phyloP scores from a whole-genome alignment of 805 yeast genomes.

The Candida dajiaensis region DNA sequence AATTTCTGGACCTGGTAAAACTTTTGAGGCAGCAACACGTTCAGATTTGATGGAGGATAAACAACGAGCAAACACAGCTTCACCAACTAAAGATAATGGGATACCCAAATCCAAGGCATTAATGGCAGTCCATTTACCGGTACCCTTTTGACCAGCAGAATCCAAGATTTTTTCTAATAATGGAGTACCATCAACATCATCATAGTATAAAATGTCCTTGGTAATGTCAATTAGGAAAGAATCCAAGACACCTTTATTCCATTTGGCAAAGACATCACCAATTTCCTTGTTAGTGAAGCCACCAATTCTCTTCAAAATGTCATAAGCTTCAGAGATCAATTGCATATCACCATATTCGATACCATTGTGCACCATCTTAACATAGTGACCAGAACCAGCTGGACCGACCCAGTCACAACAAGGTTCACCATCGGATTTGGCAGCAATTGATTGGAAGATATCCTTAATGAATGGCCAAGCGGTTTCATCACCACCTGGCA shows the following conservation, averaged over 20 bases:
- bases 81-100: slow-evolving; percentile 98
- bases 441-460: slow-evolving; percentile 93
- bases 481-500: slow-evolving; percentile 98
- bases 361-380: slow-evolving; percentile 99
- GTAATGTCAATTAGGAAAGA: slow-evolving; percentile 96
- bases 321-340: slow-evolving; percentile 96
- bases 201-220: slow-evolving; percentile 84
- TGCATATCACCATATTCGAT: slow-evolving; percentile 99
- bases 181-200: slow-evolving; percentile 88
- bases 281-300: slow-evolving; percentile 87
- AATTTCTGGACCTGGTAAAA: slow-evolving; percentile 73
- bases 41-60: slow-evolving; percentile 88
- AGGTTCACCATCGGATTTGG: slow-evolving; percentile 97
- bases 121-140: slow-evolving; percentile 99
- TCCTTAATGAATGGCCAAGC: slow-evolving; percentile 99
- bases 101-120: slow-evolving; percentile 96
- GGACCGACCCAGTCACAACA: slow-evolving; percentile 99
- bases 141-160: slow-evolving; percentile 98
- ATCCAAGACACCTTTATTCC: slow-evolving; percentile 98
- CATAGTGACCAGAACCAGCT: slow-evolving; percentile 98
- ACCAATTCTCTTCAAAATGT: slow-evolving; percentile 90
- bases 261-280: slow-evolving; percentile 81
- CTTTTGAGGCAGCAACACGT: slow-evolving; percentile 78
- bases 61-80: slow-evolving; percentile 97
- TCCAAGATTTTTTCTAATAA: slow-evolving; percentile 95